Evolutionary conservation across 1,284 basidiomycete species (phyloP).

Genomic region (Fomitopsis palustris): DNA sequence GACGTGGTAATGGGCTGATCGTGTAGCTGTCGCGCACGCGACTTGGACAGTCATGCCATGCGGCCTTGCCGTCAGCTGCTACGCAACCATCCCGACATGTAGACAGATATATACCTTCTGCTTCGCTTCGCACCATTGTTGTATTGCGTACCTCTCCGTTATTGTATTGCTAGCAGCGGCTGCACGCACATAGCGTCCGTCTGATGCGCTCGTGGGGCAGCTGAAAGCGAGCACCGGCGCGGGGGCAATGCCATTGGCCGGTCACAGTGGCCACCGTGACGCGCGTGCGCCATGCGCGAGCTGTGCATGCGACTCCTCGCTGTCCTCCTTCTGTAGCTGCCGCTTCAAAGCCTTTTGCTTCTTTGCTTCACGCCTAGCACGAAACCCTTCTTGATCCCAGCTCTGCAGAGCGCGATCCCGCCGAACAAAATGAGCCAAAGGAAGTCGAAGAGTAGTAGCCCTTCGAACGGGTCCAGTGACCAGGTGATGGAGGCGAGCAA

Average conservation of each 20-base stretch:
- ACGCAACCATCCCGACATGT: background rate
- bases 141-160: background rate
- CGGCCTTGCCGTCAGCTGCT: background rate
- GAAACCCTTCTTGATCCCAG: background rate
- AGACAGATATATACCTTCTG: background rate
- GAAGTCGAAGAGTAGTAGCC: slow-evolving; percentile 16
- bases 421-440: slow-evolving; percentile 29
- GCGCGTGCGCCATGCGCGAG: background rate
- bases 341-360: background rate
- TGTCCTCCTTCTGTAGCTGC: background rate
- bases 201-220: background rate
- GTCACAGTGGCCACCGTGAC: background rate
- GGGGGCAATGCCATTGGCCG: background rate
- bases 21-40: background rate
- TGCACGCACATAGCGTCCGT: background rate
- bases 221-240: background rate
- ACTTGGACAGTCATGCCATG: background rate
- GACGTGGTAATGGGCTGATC: slow-evolving; percentile 24
- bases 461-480: slow-evolving; percentile 10
- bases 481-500: slow-evolving; percentile 33
- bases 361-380: background rate
- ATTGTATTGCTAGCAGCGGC: background rate
- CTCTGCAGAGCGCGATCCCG: background rate
- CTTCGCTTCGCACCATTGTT: background rate
- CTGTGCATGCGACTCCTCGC: background rate